phyloP scores from a whole-genome alignment of 805 yeast genomes.

The Candida koratica region DNA sequence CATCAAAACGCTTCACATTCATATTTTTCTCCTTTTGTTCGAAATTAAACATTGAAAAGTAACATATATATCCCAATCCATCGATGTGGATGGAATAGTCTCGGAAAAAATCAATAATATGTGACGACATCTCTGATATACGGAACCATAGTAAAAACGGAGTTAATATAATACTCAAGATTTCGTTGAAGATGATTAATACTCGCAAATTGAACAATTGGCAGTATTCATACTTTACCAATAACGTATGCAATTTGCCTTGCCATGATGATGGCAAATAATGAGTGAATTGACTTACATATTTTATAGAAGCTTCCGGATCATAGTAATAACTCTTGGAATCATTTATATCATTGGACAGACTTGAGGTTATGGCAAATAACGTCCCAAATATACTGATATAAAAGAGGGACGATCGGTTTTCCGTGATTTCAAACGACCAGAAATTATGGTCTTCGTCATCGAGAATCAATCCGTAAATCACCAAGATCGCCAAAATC shows the following conservation, averaged over 20 bases:
- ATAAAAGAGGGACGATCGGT: constrained; percentile 78
- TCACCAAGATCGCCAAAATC: constrained; percentile 71
- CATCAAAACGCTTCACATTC: constrained; percentile 19
- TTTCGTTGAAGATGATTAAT: constrained; percentile 66
- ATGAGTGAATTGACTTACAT: constrained; percentile 84
- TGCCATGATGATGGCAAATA: constrained; percentile 87
- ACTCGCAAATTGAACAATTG: constrained; percentile 71
- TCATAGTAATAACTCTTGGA: constrained; percentile 61
- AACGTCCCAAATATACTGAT: constrained; percentile 84
- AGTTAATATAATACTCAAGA: constrained; percentile 74
- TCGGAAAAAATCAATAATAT: constrained; percentile 84
- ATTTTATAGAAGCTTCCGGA: constrained; percentile 80
- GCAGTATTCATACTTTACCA: constrained; percentile 80
- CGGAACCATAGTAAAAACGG: constrained; percentile 90
- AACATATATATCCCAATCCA: constrained; percentile 92
- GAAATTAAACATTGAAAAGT: constrained; percentile 87
- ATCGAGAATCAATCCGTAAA: constrained; percentile 68
- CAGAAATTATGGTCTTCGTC: constrained; percentile 77
- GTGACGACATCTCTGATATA: constrained; percentile 66
- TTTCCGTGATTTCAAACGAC: constrained; percentile 81
- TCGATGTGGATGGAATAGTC: constrained; percentile 88
- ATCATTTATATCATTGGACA: constrained; percentile 12
- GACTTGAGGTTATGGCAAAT: constrained; percentile 70
- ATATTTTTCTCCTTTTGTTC: constrained; percentile 52
- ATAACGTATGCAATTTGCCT: constrained; percentile 76